phyloP scores from a whole-genome alignment of 2,329 filamentous ascomycete genomes.

The Exophiala oligosperma region DNA sequence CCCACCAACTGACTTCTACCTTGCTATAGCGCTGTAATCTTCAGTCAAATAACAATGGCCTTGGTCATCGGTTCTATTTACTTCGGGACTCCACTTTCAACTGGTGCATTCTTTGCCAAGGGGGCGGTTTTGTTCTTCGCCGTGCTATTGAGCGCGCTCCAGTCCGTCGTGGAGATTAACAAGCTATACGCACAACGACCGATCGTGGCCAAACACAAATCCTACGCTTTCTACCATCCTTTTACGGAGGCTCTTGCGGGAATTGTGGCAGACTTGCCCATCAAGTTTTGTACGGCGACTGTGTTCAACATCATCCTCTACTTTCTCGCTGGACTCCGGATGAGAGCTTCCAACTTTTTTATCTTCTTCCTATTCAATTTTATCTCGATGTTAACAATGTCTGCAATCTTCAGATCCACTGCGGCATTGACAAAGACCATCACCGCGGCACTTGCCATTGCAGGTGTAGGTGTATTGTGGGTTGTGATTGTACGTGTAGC shows the following conservation, averaged over 20 bases:
- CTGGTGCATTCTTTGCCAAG: slow-evolving; percentile 63
- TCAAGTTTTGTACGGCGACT: slow-evolving; percentile 61
- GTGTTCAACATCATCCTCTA: slow-evolving; percentile 61
- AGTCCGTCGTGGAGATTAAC: slow-evolving; percentile 69
- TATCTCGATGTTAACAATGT: slow-evolving; percentile 59
- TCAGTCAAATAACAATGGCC: slow-evolving; percentile 62
- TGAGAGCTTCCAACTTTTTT: slow-evolving; percentile 58
- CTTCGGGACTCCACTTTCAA: slow-evolving; percentile 60
- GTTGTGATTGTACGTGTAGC: slow-evolving; percentile 33
- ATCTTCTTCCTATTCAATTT: slow-evolving; percentile 58
- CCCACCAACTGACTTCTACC: not conserved
- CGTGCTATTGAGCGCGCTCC: slow-evolving; percentile 60
- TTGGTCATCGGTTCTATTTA: slow-evolving; percentile 67
- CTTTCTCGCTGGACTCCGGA: slow-evolving; percentile 62
- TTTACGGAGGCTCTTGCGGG: slow-evolving; percentile 47
- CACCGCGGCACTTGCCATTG: slow-evolving; percentile 59
- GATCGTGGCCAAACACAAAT: slow-evolving; percentile 60
- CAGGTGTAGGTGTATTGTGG: slow-evolving; percentile 41
- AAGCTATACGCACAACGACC: slow-evolving; percentile 63
- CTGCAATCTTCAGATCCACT: slow-evolving; percentile 57
- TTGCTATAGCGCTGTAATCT: slow-evolving; percentile 49
- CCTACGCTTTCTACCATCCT: slow-evolving; percentile 60
- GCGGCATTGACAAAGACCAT: slow-evolving; percentile 59
- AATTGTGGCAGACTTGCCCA: slow-evolving; percentile 52
- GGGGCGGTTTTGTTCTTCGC: slow-evolving; percentile 65